phyloP scores from a whole-genome alignment of 1,139 yeast genomes.

The Taphrina flavorubra region DNA sequence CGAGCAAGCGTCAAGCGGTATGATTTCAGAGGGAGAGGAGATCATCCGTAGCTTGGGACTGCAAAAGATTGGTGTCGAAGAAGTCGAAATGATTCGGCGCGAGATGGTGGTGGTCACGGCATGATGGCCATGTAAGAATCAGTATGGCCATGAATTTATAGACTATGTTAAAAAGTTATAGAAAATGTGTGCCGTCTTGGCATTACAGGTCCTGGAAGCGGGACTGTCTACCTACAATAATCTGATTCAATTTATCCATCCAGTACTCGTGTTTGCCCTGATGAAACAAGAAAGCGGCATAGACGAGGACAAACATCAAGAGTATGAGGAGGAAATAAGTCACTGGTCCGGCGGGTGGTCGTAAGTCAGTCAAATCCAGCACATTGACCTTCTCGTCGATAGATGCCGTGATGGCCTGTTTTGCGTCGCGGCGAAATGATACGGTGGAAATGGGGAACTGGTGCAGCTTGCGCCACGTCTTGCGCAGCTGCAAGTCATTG shows the following conservation, averaged over 20 bases:
- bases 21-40: constrained; percentile 26
- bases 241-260: constrained; percentile 6
- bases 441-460: constrained; percentile 32
- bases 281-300: not conserved
- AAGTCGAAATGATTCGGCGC: constrained; percentile 37
- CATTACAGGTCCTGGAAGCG: constrained; percentile 8
- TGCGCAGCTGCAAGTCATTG: constrained; percentile 7
- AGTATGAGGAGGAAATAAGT: not conserved
- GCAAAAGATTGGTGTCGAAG: constrained; percentile 26
- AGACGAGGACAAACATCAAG: not conserved
- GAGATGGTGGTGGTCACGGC: constrained; percentile 26
- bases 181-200: not conserved
- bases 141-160: not conserved
- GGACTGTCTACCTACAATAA: constrained; percentile 1
- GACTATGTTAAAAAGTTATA: not conserved
- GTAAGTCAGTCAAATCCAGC: constrained; percentile 24
- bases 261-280: constrained; percentile 16
- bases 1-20: too few species aligned
- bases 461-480: constrained; percentile 21
- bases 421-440: constrained; percentile 21
- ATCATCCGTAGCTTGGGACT: constrained; percentile 22
- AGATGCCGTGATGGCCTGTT: constrained; percentile 30
- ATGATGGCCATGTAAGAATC: not conserved
- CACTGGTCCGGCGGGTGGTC: constrained; percentile 1
- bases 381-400: constrained; percentile 39